Base-by-base conservation (phyloP, 164 flowering plant genomes). In the Stephania yunnanensis region DNA sequence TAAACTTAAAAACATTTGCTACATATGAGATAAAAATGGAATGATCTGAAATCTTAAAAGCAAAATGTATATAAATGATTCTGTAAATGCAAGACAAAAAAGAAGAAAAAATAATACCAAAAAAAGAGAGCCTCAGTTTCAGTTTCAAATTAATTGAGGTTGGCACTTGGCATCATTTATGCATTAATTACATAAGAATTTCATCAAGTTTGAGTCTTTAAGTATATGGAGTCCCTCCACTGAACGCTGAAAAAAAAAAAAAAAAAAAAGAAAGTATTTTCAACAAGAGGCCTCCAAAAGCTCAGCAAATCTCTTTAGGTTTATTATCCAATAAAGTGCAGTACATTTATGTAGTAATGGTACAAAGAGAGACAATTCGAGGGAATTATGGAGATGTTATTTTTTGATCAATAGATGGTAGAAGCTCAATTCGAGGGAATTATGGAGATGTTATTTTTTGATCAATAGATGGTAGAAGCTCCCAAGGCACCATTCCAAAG, bases 401-500 rank as follows among this genome's bases (percentile, higher is more conserved):
- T 36, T 36, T 36, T 36, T 36, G 42, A 36, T 76, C 31, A 80
- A 31, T 72, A 63, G 65, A 79, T 30, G 61, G 82, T n/a, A 71
- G 83, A 77, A 80, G 74, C 44, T 72, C 66, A n/a, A n/a, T n/a
- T n/a, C n/a, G n/a, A n/a, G 52, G 71, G 66, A 6, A 61, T 44
- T 69, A 42, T 44, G 48, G n/a, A 69, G 11, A 17, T 19, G 48
- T 69, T 36, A 36, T 36, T 36, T 36, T 36, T 36, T 36, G 42
- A 36, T 76, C 31, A 80, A 31, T 72, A 63, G 65, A 79, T 30
- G 61, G 82, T n/a, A 71, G 83, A 77, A 80, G 74, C 44, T 72
- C 66, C 66, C n/a, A 79, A 58, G 25, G 70, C 67, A 52, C 74
- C 58, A 65, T 77, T 78, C 86, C 82, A 81, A 13, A 77, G 55